Conservation (phyloP, 257 asterid species). For the Ilex asprella region DNA sequence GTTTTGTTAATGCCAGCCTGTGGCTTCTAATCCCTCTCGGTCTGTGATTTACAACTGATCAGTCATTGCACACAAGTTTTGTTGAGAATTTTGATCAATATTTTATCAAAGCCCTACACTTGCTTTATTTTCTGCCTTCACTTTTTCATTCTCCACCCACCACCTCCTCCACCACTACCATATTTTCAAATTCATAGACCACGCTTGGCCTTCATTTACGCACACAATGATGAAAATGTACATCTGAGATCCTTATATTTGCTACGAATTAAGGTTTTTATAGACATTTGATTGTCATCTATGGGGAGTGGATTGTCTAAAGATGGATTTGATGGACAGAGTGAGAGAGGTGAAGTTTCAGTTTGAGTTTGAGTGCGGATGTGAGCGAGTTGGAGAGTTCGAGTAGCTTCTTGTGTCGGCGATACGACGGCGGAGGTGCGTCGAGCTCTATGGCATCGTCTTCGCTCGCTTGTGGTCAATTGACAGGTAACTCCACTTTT, state of each 20-base stretch:
- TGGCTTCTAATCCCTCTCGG: too few species aligned
- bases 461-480: conserved; percentile 28
- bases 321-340: conserved; percentile 51
- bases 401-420: conserved; percentile 29
- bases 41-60: too few species aligned
- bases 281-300: conserved; percentile 2
- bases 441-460: conserved; percentile 60
- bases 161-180: conserved; percentile 18
- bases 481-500: conserved; percentile 18
- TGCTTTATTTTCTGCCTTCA: conserved; percentile 24
- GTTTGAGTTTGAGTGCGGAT: conserved; percentile 90
- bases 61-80: too few species aligned
- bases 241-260: conserved; percentile 37
- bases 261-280: not conserved
- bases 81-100: too few species aligned
- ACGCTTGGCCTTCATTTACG: conserved; percentile 10
- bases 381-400: conserved; percentile 87
- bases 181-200: conserved; percentile 21
- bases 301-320: conserved; percentile 84
- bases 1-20: too few species aligned
- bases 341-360: conserved; percentile 81
- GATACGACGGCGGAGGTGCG: conserved; percentile 44
- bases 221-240: conserved; percentile 8
- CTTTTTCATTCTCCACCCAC: conserved; percentile 33
- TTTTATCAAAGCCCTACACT: too few species aligned